Evolutionary conservation across 140 eudicot genomes (phyloP), one percentile per base, ranked within the genome.

Genomic region (Oenanthe javanica): DNA sequence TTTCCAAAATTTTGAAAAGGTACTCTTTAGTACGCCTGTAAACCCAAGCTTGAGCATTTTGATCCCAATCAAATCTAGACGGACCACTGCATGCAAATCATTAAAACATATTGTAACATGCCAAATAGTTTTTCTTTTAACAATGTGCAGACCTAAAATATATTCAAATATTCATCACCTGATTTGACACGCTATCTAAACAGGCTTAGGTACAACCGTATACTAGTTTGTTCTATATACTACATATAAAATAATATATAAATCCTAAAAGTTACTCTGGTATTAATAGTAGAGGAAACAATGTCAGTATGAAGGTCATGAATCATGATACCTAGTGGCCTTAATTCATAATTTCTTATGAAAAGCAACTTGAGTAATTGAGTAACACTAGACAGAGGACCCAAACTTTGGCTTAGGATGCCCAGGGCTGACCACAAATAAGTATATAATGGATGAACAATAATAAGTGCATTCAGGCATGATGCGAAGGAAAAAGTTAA

Each of bases 1-100:
- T 83, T 81, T 92, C 96, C 78, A 94, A 77, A 81, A 88, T 82
- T 75, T 86, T 83, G 40, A 82, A 19, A 47, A 94, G 88, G 77
- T 89, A 83, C 15, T 86, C 87, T 81, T 94, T 92, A 47, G 86
- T 94, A 73, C 98, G 86, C 81, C 97, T 83, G 77, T 94, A 94
- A 67, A 94, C 86, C 98, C 97, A 94, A 72, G 91, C 91, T 81
- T 86, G 86, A 76, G 86, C 79, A 78, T 70, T 82, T 52, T 5
- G 89, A 89, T 94, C 98, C 98, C 98, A 94, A 78, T 94, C 98
- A 78, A 87, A 94, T 79, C 98, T 86, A n/a, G 98, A 92, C 19
- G 98, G 98, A 71, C 98, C 96, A 86, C 98, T 94, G 89, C 93
- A 89, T 52, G 43, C 80, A 71, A 70, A 77, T 74, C 77, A 74